A percentile compares a stretch with the other conserved stretches of the same genome.
These are phyloP conservation scores for Biancaea sappan DNA, from an alignment of 306 rosid species.

Conservation along the genomic window DNA sequence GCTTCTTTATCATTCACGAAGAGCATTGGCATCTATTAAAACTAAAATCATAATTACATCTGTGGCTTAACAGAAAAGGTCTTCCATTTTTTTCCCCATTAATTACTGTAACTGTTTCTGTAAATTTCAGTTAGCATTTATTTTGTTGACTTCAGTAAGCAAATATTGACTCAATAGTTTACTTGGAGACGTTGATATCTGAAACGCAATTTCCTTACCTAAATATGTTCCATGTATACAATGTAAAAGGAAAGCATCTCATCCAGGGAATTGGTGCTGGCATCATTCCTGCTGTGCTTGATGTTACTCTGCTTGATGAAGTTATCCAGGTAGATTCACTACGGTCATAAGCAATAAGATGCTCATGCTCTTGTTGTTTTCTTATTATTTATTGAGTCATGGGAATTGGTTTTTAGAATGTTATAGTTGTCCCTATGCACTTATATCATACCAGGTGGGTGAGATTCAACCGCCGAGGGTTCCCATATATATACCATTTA, in stretches of 20 bases:
- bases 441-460: background rate
- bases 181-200: conserved; percentile 10
- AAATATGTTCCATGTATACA: background rate
- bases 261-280: conserved; percentile 84
- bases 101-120: background rate
- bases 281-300: conserved; percentile 51
- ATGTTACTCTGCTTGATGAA: conserved; percentile 43
- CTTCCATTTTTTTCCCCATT: background rate
- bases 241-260: conserved; percentile 56
- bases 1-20: background rate
- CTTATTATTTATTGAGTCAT: background rate
- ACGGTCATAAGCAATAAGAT: background rate
- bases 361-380: background rate
- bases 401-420: background rate
- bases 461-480: background rate
- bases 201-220: conserved; percentile 13
- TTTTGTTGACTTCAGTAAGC: background rate
- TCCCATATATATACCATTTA: background rate
- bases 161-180: background rate
- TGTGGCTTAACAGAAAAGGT: background rate
- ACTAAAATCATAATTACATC: background rate
- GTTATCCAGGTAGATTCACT: conserved; percentile 27
- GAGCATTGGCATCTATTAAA: background rate
- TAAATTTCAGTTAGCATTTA: conserved; percentile 4
- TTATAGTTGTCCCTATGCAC: background rate